These are phyloP conservation scores for Tympanopsis confertula DNA, from an alignment of 2,329 filamentous ascomycete species.

Conservation along the genomic window DNA sequence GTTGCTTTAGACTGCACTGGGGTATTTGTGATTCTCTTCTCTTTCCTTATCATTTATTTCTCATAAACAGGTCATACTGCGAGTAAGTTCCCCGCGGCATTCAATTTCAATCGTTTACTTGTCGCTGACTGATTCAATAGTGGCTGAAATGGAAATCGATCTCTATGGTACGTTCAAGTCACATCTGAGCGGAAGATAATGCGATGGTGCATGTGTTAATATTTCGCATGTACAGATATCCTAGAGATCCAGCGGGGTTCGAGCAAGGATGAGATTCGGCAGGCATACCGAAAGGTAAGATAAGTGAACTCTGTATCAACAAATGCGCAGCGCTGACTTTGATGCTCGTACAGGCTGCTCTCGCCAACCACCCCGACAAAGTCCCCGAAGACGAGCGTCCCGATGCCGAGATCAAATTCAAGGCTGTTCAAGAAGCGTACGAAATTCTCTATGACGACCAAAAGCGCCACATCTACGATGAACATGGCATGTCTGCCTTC, in stretches of 20 bases:
- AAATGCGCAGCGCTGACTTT: constrained; percentile 5
- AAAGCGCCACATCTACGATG: constrained; percentile 83
- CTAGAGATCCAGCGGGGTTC: constrained; percentile 65
- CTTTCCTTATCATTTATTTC: too few relatives aligned
- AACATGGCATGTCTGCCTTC: constrained; percentile 91
- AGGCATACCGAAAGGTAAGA: constrained; percentile 84
- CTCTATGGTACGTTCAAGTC: constrained; percentile 51
- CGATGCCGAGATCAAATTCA: constrained; percentile 85
- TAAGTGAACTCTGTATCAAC: too few relatives aligned
- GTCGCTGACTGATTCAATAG: too few relatives aligned
- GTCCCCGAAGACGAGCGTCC: constrained; percentile 75
- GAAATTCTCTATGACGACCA: constrained; percentile 95
- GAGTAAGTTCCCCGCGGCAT: too few relatives aligned
- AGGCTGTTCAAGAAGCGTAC: constrained; percentile 84
- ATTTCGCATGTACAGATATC: constrained; percentile 53
- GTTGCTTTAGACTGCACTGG: too few relatives aligned
- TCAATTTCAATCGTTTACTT: too few relatives aligned
- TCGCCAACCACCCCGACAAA: constrained; percentile 90
- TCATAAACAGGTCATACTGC: too few relatives aligned
- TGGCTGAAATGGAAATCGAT: constrained; percentile 32
- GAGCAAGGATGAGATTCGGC: constrained; percentile 74
- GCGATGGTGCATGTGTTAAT: too few relatives aligned
- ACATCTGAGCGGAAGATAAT: too few relatives aligned
- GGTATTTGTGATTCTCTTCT: too few relatives aligned
- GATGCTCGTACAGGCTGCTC: constrained; percentile 50